Percentiles rank a stretch among this genome's conserved stretches.
Evolutionary conservation across 495 filamentous ascomycete species (phyloP).

Genomic region (Lasiosphaeria hispida): DNA sequence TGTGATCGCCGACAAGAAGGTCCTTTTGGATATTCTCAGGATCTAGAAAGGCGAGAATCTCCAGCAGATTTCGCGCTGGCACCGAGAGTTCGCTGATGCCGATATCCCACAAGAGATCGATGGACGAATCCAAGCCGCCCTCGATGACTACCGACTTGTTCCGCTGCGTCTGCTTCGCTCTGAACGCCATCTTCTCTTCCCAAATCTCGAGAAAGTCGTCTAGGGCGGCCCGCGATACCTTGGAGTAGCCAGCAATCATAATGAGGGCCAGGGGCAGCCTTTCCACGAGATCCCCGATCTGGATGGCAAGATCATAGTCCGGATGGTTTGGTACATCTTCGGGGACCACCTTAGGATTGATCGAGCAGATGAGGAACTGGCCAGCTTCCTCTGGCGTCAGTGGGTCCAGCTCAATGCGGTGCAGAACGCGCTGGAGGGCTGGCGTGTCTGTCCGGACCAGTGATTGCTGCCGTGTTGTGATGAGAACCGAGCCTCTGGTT

Average conservation of each 20-base stretch:
- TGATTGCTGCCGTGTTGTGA: conserved; percentile 9
- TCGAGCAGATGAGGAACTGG: conserved; percentile 7
- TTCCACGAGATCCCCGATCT: conserved; percentile 12
- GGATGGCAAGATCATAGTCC: conserved; percentile 8
- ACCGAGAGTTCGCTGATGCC: conserved; percentile 20
- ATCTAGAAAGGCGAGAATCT: conserved; percentile 26
- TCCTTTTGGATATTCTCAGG: conserved; percentile 20
- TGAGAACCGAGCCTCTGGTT: conserved; percentile 18
- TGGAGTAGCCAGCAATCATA: conserved; percentile 20
- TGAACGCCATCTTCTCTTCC: conserved; percentile 16
- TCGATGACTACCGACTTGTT: background rate
- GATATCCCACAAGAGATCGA: conserved; percentile 22
- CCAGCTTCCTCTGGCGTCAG: conserved; percentile 1
- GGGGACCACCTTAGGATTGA: background rate
- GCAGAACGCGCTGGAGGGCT: conserved; percentile 3
- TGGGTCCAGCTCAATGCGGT: conserved; percentile 4
- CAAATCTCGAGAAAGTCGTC: conserved; percentile 25
- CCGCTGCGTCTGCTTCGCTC: conserved; percentile 1
- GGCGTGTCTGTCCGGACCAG: background rate
- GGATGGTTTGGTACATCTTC: background rate
- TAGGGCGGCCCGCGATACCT: conserved; percentile 15
- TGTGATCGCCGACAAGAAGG: conserved; percentile 21
- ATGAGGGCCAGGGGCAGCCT: conserved; percentile 21
- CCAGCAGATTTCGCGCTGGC: conserved; percentile 16
- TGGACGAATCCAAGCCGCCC: conserved; percentile 2